These are phyloP conservation scores for Aspergillus pseudoviridinutans DNA, from an alignment of 2,329 filamentous ascomycete genomes.

Conservation along the genomic window DNA sequence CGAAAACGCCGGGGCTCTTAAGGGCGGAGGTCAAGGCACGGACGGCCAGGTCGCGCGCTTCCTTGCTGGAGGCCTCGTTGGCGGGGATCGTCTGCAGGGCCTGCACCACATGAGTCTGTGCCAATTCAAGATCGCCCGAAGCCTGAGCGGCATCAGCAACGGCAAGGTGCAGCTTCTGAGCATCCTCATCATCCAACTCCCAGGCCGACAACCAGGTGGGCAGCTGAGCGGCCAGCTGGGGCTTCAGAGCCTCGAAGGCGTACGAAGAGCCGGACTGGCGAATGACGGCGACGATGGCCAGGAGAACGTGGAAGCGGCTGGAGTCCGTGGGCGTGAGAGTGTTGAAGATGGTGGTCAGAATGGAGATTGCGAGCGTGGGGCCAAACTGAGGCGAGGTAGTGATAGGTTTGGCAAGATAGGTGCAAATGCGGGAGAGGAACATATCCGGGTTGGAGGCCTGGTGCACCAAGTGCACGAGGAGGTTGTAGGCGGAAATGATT, in stretches of 20 bases:
- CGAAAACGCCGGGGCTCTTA: constrained; percentile 62
- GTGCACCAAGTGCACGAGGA: constrained; percentile 87
- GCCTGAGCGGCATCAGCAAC: constrained; percentile 78
- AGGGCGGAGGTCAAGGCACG: constrained; percentile 66
- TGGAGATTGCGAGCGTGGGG: constrained; percentile 78
- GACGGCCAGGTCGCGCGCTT: constrained; percentile 57
- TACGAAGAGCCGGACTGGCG: constrained; percentile 63
- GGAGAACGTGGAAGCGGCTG: constrained; percentile 83
- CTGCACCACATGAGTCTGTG: constrained; percentile 67
- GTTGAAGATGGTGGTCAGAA: constrained; percentile 96
- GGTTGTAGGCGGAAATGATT: constrained; percentile 93
- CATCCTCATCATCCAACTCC: constrained; percentile 76
- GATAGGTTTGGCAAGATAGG: constrained; percentile 83
- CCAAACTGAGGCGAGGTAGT: constrained; percentile 82
- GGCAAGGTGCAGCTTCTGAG: constrained; percentile 78
- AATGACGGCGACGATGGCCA: constrained; percentile 82
- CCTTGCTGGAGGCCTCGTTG: constrained; percentile 51
- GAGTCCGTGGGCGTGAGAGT: constrained; percentile 72
- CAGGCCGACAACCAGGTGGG: constrained; percentile 78
- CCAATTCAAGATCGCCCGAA: constrained; percentile 71
- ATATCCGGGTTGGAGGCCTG: constrained; percentile 81
- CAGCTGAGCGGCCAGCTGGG: constrained; percentile 73
- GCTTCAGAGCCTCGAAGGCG: constrained; percentile 78
- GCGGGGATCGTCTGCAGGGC: constrained; percentile 73
- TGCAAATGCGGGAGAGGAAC: constrained; percentile 83